These are phyloP conservation scores for Axilococcus clingmanii DNA, from an alignment of 139 green algal genomes.

Conservation along the genomic window DNA sequence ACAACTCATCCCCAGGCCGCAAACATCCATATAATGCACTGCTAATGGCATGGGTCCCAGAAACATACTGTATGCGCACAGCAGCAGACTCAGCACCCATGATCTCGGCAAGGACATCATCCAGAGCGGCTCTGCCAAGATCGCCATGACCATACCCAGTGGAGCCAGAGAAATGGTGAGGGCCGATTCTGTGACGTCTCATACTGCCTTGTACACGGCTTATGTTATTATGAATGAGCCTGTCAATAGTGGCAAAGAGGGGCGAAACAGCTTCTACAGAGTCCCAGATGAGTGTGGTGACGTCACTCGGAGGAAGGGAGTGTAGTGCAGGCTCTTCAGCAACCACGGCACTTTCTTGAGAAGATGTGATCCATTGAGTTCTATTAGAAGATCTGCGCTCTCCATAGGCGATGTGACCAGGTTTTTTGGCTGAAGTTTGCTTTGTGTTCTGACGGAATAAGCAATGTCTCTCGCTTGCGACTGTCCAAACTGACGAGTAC, in stretches of 20 bases:
- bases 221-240: constrained; percentile 54
- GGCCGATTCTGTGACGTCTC: constrained; percentile 44
- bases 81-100: constrained; percentile 82
- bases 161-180: constrained; percentile 83
- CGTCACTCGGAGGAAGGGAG: neutral
- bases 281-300: constrained; percentile 3
- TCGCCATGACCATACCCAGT: constrained; percentile 92
- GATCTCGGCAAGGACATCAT: constrained; percentile 73
- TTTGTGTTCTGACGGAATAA: too few species aligned
- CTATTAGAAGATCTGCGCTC: constrained; percentile 57
- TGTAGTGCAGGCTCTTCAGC: too few species aligned
- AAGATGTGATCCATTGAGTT: constrained; percentile 40
- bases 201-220: constrained; percentile 60
- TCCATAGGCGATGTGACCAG: too few species aligned
- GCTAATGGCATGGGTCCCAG: constrained; percentile 88
- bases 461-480: too few species aligned
- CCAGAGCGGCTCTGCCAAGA: constrained; percentile 71
- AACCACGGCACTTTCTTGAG: neutral
- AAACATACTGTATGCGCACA: constrained; percentile 80
- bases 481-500: too few species aligned
- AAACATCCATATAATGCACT: constrained; percentile 72
- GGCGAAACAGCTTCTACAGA: constrained; percentile 9
- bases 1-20: constrained; percentile 81
- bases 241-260: constrained; percentile 57
- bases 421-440: too few species aligned